Evolutionary conservation across 768 basidiomycete species (phyloP).

Genomic region (Sporobolomyces roseus): DNA sequence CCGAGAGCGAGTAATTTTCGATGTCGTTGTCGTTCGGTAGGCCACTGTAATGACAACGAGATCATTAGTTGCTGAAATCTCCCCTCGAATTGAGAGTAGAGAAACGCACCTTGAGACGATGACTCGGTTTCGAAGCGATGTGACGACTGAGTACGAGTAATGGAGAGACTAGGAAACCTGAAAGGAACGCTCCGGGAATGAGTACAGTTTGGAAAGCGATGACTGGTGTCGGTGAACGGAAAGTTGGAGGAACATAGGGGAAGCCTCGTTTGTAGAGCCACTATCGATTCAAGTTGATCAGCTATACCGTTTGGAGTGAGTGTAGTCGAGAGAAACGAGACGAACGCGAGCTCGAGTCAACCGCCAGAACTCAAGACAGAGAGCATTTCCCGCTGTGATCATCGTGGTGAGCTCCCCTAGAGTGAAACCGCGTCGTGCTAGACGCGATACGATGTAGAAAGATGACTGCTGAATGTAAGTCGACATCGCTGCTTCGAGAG

Average conservation of each 20-base stretch:
- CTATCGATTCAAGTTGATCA: conserved; percentile 2
- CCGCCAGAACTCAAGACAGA: conserved; percentile 81
- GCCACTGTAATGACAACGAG: conserved; percentile 54
- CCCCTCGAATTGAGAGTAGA: too few species aligned
- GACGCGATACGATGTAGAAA: conserved; percentile 77
- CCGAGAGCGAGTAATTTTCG: conserved; percentile 76
- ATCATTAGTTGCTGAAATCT: too few species aligned
- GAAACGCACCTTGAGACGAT: conserved; percentile 55
- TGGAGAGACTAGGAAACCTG: conserved; percentile 92
- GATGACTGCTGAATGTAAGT: conserved; percentile 84
- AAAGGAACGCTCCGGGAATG: conserved; percentile 82
- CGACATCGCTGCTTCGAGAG: conserved; percentile 39
- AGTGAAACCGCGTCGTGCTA: conserved; percentile 92
- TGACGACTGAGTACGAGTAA: conserved; percentile 85
- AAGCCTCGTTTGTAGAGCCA: conserved; percentile 57
- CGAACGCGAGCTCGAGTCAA: conserved; percentile 70
- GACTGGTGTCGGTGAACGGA: conserved; percentile 84
- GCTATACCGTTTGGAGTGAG: background rate
- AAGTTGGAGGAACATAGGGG: conserved; percentile 78
- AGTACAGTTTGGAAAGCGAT: conserved; percentile 87
- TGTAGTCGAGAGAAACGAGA: background rate
- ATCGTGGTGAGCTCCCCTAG: conserved; percentile 88
- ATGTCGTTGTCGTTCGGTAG: conserved; percentile 75
- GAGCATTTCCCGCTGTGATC: conserved; percentile 76
- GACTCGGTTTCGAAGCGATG: conserved; percentile 76